A percentile compares a stretch with the other conserved stretches of the same genome.
These are phyloP conservation scores for Colletotrichum coccodes DNA, from an alignment of 2,329 filamentous ascomycete species.

Conservation along the genomic window DNA sequence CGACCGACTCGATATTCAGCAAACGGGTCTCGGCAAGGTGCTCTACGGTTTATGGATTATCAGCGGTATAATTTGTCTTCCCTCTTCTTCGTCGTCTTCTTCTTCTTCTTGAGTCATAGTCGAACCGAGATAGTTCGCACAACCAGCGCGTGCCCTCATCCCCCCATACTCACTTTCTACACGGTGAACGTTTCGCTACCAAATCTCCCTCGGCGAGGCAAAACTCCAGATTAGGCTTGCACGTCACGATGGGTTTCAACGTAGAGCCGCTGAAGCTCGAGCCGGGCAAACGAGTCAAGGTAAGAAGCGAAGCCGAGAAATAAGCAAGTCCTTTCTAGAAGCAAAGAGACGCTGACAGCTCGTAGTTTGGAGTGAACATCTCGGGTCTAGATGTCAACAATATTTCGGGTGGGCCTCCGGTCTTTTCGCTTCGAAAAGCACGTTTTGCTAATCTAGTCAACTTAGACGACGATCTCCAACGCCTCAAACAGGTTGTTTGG, in stretches of 20 bases:
- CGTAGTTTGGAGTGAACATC: conserved; percentile 48
- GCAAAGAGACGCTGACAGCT: conserved; percentile 42
- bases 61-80: neutral
- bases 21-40: neutral
- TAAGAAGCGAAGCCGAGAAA: neutral
- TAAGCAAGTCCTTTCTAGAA: neutral
- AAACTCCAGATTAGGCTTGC: conserved; percentile 16
- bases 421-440: neutral
- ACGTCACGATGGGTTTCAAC: neutral
- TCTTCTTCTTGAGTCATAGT: too few species aligned
- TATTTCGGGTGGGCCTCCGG: conserved; percentile 39
- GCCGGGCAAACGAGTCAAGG: neutral
- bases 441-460: neutral
- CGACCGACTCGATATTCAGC: neutral
- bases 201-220: neutral
- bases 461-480: conserved; percentile 47
- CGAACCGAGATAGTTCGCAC: too few species aligned
- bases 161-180: neutral
- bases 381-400: conserved; percentile 49
- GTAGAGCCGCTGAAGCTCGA: neutral
- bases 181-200: neutral
- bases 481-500: conserved; percentile 51
- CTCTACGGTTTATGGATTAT: neutral
- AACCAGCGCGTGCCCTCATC: too few species aligned
- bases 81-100: too few species aligned